Conservation (phyloP, 805 yeast genomes). For the Schizosaccharomyces pombe region DNA sequence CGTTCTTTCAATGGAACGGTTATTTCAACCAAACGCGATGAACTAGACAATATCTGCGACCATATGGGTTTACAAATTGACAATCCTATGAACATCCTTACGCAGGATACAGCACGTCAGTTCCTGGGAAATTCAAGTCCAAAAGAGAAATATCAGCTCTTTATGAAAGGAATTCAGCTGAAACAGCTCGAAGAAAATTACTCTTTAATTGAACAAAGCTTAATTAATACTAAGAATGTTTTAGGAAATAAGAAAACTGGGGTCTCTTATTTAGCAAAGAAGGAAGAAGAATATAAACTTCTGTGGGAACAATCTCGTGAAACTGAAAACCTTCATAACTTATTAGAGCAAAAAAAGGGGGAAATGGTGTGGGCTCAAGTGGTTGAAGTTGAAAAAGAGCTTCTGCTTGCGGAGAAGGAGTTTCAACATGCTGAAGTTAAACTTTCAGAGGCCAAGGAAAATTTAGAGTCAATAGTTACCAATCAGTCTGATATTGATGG, state of each 20-base stretch:
- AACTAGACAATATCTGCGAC: slow-evolving; percentile 43
- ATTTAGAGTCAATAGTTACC: background rate
- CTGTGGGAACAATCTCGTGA: slow-evolving; percentile 7
- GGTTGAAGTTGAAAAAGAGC: slow-evolving; percentile 4
- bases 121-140: slow-evolving; percentile 61
- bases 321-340: slow-evolving; percentile 6
- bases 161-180: slow-evolving; percentile 59
- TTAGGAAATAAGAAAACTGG: slow-evolving; percentile 14
- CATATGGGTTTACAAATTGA: slow-evolving; percentile 57
- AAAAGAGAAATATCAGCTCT: slow-evolving; percentile 44
- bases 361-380: slow-evolving; percentile 10
- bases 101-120: slow-evolving; percentile 84
- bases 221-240: slow-evolving; percentile 17
- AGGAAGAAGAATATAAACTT: slow-evolving; percentile 17
- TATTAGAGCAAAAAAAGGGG: slow-evolving; percentile 3
- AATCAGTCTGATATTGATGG: background rate
- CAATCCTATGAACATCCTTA: slow-evolving; percentile 76
- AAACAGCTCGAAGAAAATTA: slow-evolving; percentile 29
- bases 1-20: slow-evolving; percentile 28
- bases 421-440: background rate
- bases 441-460: background rate
- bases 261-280: slow-evolving; percentile 19
- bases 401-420: background rate
- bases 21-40: slow-evolving; percentile 37
- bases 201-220: slow-evolving; percentile 19